A percentile compares a stretch with the other conserved stretches of the same genome.
These are phyloP conservation scores for Protomyces arabidopsidicola DNA, from an alignment of 1,139 yeast species.

Conservation along the genomic window DNA sequence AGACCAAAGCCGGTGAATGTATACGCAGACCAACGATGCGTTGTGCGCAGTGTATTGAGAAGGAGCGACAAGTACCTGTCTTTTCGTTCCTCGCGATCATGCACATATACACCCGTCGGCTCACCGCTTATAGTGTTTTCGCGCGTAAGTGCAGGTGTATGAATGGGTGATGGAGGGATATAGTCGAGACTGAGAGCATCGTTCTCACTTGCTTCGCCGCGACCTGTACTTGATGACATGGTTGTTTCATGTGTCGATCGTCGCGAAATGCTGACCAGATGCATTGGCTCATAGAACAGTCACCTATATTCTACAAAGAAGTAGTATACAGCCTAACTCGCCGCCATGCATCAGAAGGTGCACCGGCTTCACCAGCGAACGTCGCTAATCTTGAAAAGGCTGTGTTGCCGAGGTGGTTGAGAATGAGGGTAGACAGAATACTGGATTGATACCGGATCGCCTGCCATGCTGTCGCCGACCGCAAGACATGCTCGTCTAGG, in stretches of 20 bases:
- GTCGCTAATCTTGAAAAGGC: conserved; percentile 12
- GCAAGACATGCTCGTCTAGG: not conserved
- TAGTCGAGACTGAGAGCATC: not conserved
- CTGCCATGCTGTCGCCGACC: not conserved
- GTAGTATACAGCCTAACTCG: not conserved
- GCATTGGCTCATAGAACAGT: too few relatives aligned
- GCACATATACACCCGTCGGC: not conserved
- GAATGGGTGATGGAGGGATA: not conserved
- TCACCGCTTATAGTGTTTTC: not conserved
- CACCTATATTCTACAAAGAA: too few relatives aligned
- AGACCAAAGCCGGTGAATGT: conserved; percentile 16
- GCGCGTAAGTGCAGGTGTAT: not conserved
- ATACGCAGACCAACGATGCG: conserved; percentile 21
- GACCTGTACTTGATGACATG: not conserved
- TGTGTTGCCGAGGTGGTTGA: conserved; percentile 1
- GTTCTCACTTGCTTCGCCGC: not conserved
- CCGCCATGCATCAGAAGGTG: conserved; percentile 17
- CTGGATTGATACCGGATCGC: not conserved
- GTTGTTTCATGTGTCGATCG: not conserved
- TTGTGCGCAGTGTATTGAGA: conserved; percentile 8
- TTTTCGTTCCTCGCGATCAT: not conserved
- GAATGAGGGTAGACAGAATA: not conserved
- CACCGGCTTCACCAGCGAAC: conserved; percentile 21
- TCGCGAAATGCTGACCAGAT: too few relatives aligned
- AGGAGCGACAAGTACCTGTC: not conserved